phyloP scores from a whole-genome alignment of 352 stramenopile species.

The Phytopythium aichiense region DNA sequence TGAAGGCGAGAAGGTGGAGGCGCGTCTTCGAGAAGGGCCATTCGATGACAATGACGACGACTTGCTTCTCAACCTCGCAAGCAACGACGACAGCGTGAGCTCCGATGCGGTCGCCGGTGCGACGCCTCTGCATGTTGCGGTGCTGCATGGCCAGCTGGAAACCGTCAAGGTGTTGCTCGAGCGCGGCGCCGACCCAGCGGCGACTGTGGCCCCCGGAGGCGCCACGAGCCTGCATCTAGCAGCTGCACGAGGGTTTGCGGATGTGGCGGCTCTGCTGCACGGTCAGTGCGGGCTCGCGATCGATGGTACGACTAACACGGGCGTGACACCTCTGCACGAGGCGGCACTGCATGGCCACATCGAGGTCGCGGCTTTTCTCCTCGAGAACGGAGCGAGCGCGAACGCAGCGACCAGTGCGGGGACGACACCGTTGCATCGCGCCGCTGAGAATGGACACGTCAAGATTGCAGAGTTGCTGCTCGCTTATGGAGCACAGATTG shows the following conservation, averaged over 20 bases:
- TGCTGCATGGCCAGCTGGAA: constrained; percentile 56
- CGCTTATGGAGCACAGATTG: constrained; percentile 44
- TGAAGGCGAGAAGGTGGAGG: neutral
- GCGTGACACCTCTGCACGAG: constrained; percentile 49
- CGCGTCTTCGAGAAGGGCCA: neutral
- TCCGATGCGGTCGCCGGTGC: constrained; percentile 31
- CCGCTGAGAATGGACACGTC: constrained; percentile 47
- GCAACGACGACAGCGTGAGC: constrained; percentile 4
- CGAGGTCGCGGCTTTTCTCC: constrained; percentile 33
- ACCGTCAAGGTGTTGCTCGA: constrained; percentile 42
- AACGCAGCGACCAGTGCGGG: constrained; percentile 43
- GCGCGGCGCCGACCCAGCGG: constrained; percentile 37
- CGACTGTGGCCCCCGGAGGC: constrained; percentile 30
- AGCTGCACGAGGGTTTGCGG: constrained; percentile 35
- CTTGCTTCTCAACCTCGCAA: neutral
- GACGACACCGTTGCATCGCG: constrained; percentile 47
- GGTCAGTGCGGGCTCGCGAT: constrained; percentile 30
- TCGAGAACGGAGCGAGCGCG: constrained; percentile 38
- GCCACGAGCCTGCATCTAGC: constrained; percentile 50
- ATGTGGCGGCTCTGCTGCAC: constrained; percentile 39
- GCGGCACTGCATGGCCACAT: constrained; percentile 43
- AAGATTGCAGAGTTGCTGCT: constrained; percentile 49
- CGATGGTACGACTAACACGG: constrained; percentile 27
- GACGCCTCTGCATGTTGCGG: constrained; percentile 51
- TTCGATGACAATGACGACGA: constrained; percentile 4